Conservation (phyloP, 1,284 basidiomycete species). For the Xerocomus amazonicus region DNA sequence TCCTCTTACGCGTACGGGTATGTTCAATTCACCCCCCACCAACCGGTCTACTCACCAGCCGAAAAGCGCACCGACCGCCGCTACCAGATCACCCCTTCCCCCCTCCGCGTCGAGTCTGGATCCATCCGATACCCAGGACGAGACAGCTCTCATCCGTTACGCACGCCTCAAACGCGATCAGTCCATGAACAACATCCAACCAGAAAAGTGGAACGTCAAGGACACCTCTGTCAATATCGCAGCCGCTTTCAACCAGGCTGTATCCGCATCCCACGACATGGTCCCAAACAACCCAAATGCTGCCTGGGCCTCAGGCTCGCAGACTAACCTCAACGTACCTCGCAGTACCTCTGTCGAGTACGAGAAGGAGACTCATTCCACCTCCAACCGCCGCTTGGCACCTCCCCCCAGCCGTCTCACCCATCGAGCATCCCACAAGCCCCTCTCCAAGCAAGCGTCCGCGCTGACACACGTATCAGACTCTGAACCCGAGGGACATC, state of each 20-base stretch:
- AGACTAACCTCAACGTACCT: slow-evolving; percentile 46
- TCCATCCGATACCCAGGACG: slow-evolving; percentile 36
- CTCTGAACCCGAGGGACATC: slow-evolving; percentile 58
- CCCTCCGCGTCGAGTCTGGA: slow-evolving; percentile 35
- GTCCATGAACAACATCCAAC: slow-evolving; percentile 45
- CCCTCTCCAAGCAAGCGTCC: slow-evolving; percentile 50
- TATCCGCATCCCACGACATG: slow-evolving; percentile 43
- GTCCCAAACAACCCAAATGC: slow-evolving; percentile 47
- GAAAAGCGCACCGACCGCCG: slow-evolving; percentile 53
- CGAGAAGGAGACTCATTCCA: slow-evolving; percentile 59
- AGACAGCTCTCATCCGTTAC: slow-evolving; percentile 48
- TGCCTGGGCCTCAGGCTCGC: slow-evolving; percentile 62
- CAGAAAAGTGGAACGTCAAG: slow-evolving; percentile 66
- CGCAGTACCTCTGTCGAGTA: slow-evolving; percentile 76
- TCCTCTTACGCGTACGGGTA: slow-evolving; percentile 69
- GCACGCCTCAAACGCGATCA: slow-evolving; percentile 52
- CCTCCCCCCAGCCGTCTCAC: slow-evolving; percentile 48
- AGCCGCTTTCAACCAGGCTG: slow-evolving; percentile 72
- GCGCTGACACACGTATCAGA: slow-evolving; percentile 52
- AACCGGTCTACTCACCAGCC: slow-evolving; percentile 2
- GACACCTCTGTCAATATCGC: slow-evolving; percentile 85
- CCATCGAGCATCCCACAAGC: slow-evolving; percentile 34
- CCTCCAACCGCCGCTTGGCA: slow-evolving; percentile 50
- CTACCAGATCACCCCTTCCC: slow-evolving; percentile 50
- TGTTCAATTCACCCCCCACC: slow-evolving; percentile 20